A percentile compares a stretch with the other conserved stretches of the same genome.
phyloP scores from a whole-genome alignment of 1,284 basidiomycete genomes.

The Termitomyces sp. region DNA sequence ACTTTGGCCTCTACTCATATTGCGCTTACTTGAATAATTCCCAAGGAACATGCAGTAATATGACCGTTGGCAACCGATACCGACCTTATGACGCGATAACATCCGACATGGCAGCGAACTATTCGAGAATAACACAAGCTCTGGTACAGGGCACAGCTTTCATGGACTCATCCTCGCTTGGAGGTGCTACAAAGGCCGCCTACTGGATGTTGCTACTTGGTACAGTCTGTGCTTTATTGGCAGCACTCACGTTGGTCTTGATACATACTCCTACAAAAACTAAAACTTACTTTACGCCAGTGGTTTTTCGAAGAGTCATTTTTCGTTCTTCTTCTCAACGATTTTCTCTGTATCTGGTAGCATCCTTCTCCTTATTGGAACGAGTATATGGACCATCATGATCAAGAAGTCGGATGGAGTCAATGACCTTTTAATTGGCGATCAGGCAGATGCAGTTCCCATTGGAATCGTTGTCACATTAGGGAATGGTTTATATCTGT shows the following conservation, averaged over 20 bases:
- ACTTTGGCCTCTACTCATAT: conserved; percentile 74
- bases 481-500: conserved; percentile 58
- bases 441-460: conserved; percentile 31
- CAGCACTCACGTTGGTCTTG: conserved; percentile 53
- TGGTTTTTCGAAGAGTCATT: conserved; percentile 58
- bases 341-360: conserved; percentile 56
- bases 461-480: conserved; percentile 57
- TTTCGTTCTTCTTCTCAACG: conserved; percentile 66
- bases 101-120: conserved; percentile 62
- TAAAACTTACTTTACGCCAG: conserved; percentile 32
- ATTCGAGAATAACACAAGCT: conserved; percentile 48
- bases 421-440: conserved; percentile 45
- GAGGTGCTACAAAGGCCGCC: conserved; percentile 58
- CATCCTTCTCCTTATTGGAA: conserved; percentile 61
- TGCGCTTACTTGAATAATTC: conserved; percentile 63
- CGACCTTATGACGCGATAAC: conserved; percentile 56
- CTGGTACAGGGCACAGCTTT: conserved; percentile 54
- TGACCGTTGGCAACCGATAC: conserved; percentile 52
- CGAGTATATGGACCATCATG: conserved; percentile 71
- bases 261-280: conserved; percentile 4
- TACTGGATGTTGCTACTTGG: conserved; percentile 74
- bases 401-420: conserved; percentile 59
- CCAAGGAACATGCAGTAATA: conserved; percentile 61
- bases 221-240: conserved; percentile 58
- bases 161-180: conserved; percentile 56